A percentile compares a stretch with the other conserved stretches of the same genome.
phyloP scores from a whole-genome alignment of 2,329 filamentous ascomycete species.

The Juglanconis oblonga region DNA sequence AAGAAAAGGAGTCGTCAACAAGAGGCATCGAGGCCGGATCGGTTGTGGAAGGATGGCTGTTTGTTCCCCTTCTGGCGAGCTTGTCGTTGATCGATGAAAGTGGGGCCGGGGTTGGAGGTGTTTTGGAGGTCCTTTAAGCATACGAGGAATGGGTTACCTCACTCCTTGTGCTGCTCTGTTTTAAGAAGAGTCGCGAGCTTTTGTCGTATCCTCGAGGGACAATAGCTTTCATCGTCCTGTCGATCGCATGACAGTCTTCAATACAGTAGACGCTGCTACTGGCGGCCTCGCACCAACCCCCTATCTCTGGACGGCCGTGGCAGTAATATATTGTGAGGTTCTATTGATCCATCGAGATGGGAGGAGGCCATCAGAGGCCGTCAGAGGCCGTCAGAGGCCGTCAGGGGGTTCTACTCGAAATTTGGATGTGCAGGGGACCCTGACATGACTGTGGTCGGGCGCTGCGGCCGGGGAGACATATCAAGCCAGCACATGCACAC shows the following conservation, averaged over 20 bases:
- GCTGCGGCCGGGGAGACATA: conserved; percentile 10
- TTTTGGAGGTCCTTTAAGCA: neutral
- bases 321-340: conserved; percentile 5
- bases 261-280: neutral
- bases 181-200: neutral
- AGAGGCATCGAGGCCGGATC: neutral
- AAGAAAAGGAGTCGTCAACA: neutral
- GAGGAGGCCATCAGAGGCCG: neutral
- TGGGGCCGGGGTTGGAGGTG: neutral
- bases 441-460: conserved; percentile 1
- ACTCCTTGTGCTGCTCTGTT: neutral
- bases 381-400: neutral
- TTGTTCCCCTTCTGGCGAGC: neutral
- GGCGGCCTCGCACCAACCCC: neutral
- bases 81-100: neutral
- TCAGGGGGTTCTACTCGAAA: neutral
- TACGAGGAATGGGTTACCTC: neutral
- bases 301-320: neutral
- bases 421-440: conserved; percentile 6
- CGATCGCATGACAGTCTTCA: neutral
- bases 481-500: conserved; percentile 15
- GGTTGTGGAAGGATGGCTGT: neutral
- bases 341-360: neutral
- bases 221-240: neutral
- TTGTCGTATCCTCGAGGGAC: neutral